Conservation (phyloP, 176 grass and related monocot species). For the Canna indica region DNA sequence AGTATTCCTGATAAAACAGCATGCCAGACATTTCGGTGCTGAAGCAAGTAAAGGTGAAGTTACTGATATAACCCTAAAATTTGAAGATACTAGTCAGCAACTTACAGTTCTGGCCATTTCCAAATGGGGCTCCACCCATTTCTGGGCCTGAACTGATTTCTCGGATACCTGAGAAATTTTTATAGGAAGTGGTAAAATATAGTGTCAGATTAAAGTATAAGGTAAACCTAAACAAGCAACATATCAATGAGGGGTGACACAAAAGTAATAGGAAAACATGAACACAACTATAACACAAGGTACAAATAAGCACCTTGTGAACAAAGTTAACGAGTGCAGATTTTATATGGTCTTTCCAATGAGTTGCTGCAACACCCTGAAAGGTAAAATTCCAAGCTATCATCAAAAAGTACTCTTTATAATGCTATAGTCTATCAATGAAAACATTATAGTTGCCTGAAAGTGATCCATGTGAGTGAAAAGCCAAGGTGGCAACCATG, state of each 20-base stretch:
- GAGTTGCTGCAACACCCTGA: slow-evolving; percentile 46
- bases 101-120: slow-evolving; percentile 19
- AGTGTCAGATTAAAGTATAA: neutral
- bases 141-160: slow-evolving; percentile 48
- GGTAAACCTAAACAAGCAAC: neutral
- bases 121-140: slow-evolving; percentile 46
- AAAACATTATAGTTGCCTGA: slow-evolving; percentile 12
- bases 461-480: slow-evolving; percentile 30
- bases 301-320: slow-evolving; percentile 43
- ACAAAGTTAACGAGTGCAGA: slow-evolving; percentile 43
- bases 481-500: slow-evolving; percentile 93
- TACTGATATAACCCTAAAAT: neutral
- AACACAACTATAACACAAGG: neutral
- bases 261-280: slow-evolving; percentile 7
- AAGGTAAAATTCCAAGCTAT: slow-evolving; percentile 3
- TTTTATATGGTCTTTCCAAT: slow-evolving; percentile 77
- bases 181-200: neutral
- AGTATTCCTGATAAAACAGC: neutral
- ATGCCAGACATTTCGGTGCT: neutral
- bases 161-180: slow-evolving; percentile 44
- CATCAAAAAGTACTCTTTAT: neutral
- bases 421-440: neutral
- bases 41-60: slow-evolving; percentile 2
- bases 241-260: slow-evolving; percentile 8
- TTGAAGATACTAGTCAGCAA: neutral